Base-by-base conservation (phyloP, 1,139 yeast genomes). In the Kluyveromyces marxianus region DNA sequence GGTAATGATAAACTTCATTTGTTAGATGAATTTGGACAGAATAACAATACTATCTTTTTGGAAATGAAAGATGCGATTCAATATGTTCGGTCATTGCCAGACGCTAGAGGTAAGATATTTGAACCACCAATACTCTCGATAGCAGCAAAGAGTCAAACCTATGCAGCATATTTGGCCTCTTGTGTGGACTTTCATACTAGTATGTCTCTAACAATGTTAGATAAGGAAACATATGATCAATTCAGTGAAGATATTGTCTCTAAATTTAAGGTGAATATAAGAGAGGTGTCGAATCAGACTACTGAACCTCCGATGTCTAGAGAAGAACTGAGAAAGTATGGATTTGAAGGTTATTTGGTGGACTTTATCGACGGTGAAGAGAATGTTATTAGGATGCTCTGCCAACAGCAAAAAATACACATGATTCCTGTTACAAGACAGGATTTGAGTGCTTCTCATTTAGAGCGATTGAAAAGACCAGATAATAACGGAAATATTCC, bases 111-210 rank as follows among this genome's bases (percentile, higher is more conserved):
- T 0, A 60, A 60, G 7, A 79, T 84, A 46, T 77, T 70, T 52
- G 95, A 84, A 57, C 94, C 96, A 2, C 94, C 97, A 0, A 69
- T 81, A n/a, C 69, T 88, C 35, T 72, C 85, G 0, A 71, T 94
- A 39, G 71, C 75, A 25, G 76, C 81, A 1, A 71, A 69, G 2
- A 75, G 80, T 50, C 63, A 64, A 14, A 58, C 58, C 4, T 74
- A 73, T 56, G 85, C 82, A 1, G 69, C 74, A 27, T 75, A 75
- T 51, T 63, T 87, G 42, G 87, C 82, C 46, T 72, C 76, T 45
- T 70, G 80, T 8, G 71, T 86, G 8, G 81, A 79, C 44, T 64
- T 65, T 40, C 72, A 72, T 47, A 74, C 83, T 6, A 65, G 79
- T 42, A 65, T 76, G 45, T 79, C 96, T 46, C 68, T 83, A 39